These are phyloP conservation scores for Penicillium bovifimosum DNA, from an alignment of 495 filamentous ascomycete species.

Conservation along the genomic window DNA sequence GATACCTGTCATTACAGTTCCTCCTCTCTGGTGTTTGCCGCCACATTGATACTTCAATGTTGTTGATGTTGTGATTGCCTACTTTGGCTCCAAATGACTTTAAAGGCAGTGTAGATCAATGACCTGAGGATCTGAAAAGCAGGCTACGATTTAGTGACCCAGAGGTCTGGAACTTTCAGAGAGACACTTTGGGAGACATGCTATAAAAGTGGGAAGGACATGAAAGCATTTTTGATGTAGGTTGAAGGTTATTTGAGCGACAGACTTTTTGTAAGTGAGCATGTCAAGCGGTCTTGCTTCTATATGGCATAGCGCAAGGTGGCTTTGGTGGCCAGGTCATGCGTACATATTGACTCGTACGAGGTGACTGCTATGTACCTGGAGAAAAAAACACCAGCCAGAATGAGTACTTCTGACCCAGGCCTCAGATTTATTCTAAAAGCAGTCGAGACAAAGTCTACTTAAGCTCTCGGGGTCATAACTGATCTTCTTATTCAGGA, in stretches of 20 bases:
- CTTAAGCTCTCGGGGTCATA: slow-evolving; percentile 4
- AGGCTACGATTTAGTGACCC: neutral
- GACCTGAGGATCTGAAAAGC: neutral
- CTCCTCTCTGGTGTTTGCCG: neutral
- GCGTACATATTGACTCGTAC: neutral
- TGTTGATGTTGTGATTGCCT: neutral
- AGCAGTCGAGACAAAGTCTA: neutral
- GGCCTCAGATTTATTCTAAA: neutral
- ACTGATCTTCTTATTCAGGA: neutral
- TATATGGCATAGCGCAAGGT: neutral
- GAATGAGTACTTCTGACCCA: neutral
- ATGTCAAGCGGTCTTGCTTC: neutral
- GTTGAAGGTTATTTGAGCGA: neutral
- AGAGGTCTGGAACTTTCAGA: neutral
- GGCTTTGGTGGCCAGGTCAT: slow-evolving; percentile 4
- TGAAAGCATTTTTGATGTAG: neutral
- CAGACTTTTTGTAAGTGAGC: neutral
- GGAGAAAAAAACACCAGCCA: too few species aligned
- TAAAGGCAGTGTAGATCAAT: too few species aligned
- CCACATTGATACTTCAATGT: neutral
- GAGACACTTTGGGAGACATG: neutral
- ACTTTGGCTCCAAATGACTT: neutral
- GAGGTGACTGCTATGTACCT: neutral
- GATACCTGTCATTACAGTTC: slow-evolving; percentile 1
- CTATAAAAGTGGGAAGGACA: neutral